These are phyloP conservation scores for Ceratocystiopsis brevicomis DNA, from an alignment of 2,329 filamentous ascomycete species.

Conservation along the genomic window DNA sequence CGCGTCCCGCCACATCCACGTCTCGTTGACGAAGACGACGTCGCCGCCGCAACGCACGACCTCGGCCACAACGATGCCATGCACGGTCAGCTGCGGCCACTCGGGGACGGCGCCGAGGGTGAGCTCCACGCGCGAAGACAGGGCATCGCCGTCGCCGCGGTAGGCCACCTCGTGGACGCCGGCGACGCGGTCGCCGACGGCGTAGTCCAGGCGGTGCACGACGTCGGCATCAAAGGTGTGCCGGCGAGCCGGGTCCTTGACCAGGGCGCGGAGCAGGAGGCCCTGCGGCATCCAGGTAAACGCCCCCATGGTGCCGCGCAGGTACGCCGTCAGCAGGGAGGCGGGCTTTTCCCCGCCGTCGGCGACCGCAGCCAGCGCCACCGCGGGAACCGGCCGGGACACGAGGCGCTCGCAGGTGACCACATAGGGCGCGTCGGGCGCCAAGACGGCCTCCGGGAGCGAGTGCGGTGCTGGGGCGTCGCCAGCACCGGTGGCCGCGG, in stretches of 20 bases:
- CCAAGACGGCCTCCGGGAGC: constrained; percentile 3
- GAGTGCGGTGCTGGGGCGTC: constrained; percentile 1
- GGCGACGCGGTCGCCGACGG: constrained; percentile 14
- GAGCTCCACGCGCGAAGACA: constrained; percentile 13
- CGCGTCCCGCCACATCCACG: constrained; percentile 20
- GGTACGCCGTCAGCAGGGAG: constrained; percentile 12
- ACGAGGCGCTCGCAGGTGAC: constrained; percentile 7
- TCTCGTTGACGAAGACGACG: constrained; percentile 19
- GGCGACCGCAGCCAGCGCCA: background rate
- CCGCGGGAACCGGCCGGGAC: constrained; percentile 1
- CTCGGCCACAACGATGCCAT: constrained; percentile 12
- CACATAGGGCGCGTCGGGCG: constrained; percentile 1
- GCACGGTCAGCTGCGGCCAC: constrained; percentile 11
- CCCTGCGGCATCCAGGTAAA: constrained; percentile 18
- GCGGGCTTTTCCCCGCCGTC: constrained; percentile 1
- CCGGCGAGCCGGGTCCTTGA: constrained; percentile 7
- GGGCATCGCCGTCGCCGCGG: constrained; percentile 1
- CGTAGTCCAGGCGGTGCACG: constrained; percentile 11
- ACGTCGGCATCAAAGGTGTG: constrained; percentile 12
- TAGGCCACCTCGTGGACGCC: constrained; percentile 16
- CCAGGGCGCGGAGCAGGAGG: constrained; percentile 12
- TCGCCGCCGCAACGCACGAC: constrained; percentile 4
- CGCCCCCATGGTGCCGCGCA: constrained; percentile 14
- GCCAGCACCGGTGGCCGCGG: background rate
- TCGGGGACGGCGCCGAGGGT: constrained; percentile 11